These are phyloP conservation scores for Candida vartiovaarae DNA, from an alignment of 805 yeast species.

Conservation along the genomic window DNA sequence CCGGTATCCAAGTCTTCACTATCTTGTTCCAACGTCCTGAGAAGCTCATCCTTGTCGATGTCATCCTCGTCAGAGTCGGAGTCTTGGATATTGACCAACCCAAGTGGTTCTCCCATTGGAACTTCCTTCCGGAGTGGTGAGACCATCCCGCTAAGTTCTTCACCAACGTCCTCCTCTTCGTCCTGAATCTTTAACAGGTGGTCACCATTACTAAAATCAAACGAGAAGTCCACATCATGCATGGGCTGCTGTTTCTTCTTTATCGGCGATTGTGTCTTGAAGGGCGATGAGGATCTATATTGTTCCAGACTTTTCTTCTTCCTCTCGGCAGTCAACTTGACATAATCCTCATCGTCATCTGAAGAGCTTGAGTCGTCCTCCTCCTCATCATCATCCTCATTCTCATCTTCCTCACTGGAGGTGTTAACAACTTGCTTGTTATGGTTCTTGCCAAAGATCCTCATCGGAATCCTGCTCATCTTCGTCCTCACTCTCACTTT, in stretches of 20 bases:
- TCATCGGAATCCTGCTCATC: slow-evolving; percentile 23
- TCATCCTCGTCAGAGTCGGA: slow-evolving; percentile 50
- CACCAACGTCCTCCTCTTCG: slow-evolving; percentile 57
- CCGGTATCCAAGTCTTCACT: slow-evolving; percentile 32
- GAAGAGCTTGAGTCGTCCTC: slow-evolving; percentile 41
- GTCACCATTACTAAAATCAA: slow-evolving; percentile 35
- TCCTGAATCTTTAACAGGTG: slow-evolving; percentile 23
- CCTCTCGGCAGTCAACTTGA: slow-evolving; percentile 60
- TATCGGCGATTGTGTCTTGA: slow-evolving; percentile 17
- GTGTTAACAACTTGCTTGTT: slow-evolving; percentile 24
- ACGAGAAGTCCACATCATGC: slow-evolving; percentile 35
- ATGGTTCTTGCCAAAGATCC: slow-evolving; percentile 21
- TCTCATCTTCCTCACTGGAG: slow-evolving; percentile 29
- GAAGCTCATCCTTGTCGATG: slow-evolving; percentile 41
- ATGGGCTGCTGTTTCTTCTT: slow-evolving; percentile 4
- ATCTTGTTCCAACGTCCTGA: slow-evolving; percentile 28
- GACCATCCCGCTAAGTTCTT: slow-evolving; percentile 32
- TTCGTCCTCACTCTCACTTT: slow-evolving; percentile 27
- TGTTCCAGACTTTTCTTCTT: slow-evolving; percentile 51
- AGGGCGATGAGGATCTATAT: slow-evolving; percentile 28
- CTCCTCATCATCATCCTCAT: slow-evolving; percentile 28
- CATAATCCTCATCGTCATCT: slow-evolving; percentile 67
- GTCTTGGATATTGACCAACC: slow-evolving; percentile 22
- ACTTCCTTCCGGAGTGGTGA: slow-evolving; percentile 13
- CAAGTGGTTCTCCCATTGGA: slow-evolving; percentile 18